phyloP scores from a whole-genome alignment of 148 eudicot genomes.

The Talinum fruticosum region DNA sequence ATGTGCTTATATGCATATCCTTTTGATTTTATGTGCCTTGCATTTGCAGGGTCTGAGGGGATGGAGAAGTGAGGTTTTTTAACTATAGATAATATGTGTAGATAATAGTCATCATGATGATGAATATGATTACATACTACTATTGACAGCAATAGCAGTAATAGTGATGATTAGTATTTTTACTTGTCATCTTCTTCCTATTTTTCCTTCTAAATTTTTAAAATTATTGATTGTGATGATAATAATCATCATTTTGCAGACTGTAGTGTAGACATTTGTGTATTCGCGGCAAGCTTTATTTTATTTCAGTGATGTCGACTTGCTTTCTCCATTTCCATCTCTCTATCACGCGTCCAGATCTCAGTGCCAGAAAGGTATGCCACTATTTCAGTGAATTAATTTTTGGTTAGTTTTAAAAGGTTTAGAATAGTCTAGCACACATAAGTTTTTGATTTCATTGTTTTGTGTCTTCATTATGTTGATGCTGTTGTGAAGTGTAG shows the following conservation, averaged over 20 bases:
- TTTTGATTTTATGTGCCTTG: no score
- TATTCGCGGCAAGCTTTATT: not conserved
- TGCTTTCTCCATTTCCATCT: conserved; percentile 21
- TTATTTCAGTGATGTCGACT: conserved; percentile 30
- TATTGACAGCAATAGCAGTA: no score
- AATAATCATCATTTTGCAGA: not conserved
- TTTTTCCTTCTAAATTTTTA: not conserved
- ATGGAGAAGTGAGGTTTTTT: no score
- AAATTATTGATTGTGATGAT: not conserved
- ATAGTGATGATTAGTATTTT: no score
- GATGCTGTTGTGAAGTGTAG: not conserved
- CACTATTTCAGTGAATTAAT: not conserved
- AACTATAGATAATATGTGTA: no score
- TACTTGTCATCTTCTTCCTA: not conserved
- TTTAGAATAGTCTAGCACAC: not conserved
- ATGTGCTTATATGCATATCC: no score
- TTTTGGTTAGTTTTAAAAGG: not conserved
- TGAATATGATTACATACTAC: no score
- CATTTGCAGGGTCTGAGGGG: no score
- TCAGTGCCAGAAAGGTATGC: conserved; percentile 31
- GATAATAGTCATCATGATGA: no score
- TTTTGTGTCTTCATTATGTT: not conserved
- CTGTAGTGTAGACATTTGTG: not conserved
- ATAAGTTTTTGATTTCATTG: not conserved
- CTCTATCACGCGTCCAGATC: conserved; percentile 30